Percentiles rank a stretch among this genome's conserved stretches.
Evolutionary conservation across 768 basidiomycete species (phyloP).

Genomic region (Podaxis carcinomalis): DNA sequence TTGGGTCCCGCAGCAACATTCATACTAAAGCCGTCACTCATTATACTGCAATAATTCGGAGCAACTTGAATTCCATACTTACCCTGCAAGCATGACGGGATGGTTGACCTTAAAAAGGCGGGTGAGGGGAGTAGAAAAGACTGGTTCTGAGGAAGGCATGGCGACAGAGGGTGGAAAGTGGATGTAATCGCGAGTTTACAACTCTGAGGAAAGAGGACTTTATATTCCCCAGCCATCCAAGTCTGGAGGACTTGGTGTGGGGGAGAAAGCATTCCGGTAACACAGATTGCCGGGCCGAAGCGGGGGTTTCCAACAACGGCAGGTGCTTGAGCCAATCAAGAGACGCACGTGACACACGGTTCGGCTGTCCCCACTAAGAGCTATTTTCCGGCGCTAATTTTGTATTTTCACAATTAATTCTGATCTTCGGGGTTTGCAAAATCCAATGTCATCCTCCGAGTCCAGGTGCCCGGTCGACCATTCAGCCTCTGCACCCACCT

Average conservation of each 20-base stretch:
- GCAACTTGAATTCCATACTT: constrained; percentile 15
- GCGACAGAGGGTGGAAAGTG: constrained; percentile 14
- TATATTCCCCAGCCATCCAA: neutral
- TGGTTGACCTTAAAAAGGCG: constrained; percentile 74
- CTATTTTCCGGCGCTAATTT: neutral
- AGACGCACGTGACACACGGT: neutral
- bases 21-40: constrained; percentile 45
- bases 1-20: constrained; percentile 84
- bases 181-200: neutral
- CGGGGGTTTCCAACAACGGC: neutral
- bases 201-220: neutral
- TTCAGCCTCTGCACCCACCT: constrained; percentile 31
- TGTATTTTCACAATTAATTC: constrained; percentile 4
- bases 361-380: neutral
- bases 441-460: constrained; percentile 22
- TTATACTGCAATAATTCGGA: neutral
- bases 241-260: neutral
- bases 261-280: neutral
- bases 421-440: constrained; percentile 3
- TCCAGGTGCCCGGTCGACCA: constrained; percentile 49
- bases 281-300: neutral
- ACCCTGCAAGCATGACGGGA: constrained; percentile 81
- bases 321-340: neutral
- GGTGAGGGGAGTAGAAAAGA: constrained; percentile 73
- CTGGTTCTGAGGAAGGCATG: constrained; percentile 64